Conservation (phyloP, 371 early-diverging fungal species). For the Apophysomyces ossiformis region DNA sequence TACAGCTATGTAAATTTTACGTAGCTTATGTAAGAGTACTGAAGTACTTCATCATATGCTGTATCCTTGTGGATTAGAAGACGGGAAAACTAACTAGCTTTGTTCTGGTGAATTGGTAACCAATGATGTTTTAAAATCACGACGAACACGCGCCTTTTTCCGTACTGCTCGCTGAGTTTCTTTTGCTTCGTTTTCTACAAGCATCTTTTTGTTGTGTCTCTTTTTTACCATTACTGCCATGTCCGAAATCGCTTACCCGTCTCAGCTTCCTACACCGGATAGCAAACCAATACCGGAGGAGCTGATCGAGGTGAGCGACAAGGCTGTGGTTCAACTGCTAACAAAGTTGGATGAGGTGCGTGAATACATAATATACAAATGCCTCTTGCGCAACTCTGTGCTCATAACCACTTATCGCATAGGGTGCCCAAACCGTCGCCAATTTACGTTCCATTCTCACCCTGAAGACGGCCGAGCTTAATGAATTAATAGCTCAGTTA, state of each 20-base stretch:
- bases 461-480: conserved; percentile 32
- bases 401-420: neutral
- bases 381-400: neutral
- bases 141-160: conserved; percentile 4
- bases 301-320: conserved; percentile 17
- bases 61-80: too few species aligned
- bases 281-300: neutral
- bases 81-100: too few species aligned
- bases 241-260: conserved; percentile 3
- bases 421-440: conserved; percentile 37
- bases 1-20: too few species aligned
- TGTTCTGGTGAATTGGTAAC: neutral
- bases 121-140: neutral
- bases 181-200: neutral
- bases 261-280: conserved; percentile 3
- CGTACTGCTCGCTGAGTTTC: neutral
- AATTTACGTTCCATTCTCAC: conserved; percentile 32
- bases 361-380: neutral
- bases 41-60: too few species aligned
- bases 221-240: neutral
- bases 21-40: too few species aligned
- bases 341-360: conserved; percentile 32
- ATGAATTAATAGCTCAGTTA: conserved; percentile 34
- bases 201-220: neutral
- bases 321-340: conserved; percentile 25